Percentiles rank a stretch among this genome's conserved stretches.
These are phyloP conservation scores for Salvia miltiorrhiza DNA, from an alignment of 257 asterid species.

Conservation along the genomic window DNA sequence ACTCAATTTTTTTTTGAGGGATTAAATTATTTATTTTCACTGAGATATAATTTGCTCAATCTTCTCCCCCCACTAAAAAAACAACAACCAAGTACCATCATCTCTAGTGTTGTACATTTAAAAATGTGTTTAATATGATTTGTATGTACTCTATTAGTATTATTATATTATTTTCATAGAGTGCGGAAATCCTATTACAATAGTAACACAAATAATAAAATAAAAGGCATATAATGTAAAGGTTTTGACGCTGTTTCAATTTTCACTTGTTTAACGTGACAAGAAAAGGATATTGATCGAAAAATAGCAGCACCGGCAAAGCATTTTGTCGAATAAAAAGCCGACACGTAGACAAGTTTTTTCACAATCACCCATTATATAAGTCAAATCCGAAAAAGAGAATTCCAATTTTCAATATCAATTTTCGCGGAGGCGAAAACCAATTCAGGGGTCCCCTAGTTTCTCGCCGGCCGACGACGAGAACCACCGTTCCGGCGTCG, in stretches of 20 bases:
- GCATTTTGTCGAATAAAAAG: neutral
- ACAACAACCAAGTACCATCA: too few relatives aligned
- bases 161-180: too few relatives aligned
- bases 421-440: neutral
- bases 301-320: constrained; percentile 7
- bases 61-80: too few relatives aligned
- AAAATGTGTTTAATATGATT: too few relatives aligned
- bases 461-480: constrained; percentile 6
- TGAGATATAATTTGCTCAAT: too few relatives aligned
- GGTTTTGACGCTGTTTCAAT: neutral
- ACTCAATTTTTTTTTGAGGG: too few relatives aligned
- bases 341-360: neutral
- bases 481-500: constrained; percentile 17
- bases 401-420: neutral
- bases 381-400: neutral
- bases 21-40: too few relatives aligned
- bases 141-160: too few relatives aligned
- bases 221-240: too few relatives aligned
- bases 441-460: constrained; percentile 4
- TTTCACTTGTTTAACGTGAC: neutral
- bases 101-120: too few relatives aligned
- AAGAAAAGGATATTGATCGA: neutral
- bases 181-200: too few relatives aligned
- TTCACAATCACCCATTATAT: constrained; percentile 1
- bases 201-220: too few relatives aligned